Evolutionary conservation across 192 early-diverging fungal species (phyloP).

Genomic region (Haplosporangium gracile): DNA sequence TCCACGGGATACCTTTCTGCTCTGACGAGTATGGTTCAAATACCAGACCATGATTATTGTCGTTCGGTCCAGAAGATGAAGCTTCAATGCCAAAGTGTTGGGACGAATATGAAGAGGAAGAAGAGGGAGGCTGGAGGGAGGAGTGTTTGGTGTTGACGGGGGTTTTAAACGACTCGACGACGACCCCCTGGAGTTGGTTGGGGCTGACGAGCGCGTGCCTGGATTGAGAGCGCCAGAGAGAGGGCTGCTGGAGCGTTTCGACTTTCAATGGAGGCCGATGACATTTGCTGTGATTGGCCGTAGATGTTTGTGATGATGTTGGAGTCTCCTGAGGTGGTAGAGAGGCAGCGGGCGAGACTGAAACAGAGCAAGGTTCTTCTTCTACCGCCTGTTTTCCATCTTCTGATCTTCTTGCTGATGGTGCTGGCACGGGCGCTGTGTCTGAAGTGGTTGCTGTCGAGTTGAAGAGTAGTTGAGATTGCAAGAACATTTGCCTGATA

Average conservation of each 20-base stretch:
- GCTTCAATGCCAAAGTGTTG: background rate
- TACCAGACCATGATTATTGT: background rate
- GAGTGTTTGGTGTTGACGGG: background rate
- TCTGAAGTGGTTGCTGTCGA: background rate
- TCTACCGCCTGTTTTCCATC: too few species aligned
- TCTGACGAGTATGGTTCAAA: slow-evolving; percentile 31
- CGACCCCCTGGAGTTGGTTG: slow-evolving; percentile 31
- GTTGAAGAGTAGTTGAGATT: background rate
- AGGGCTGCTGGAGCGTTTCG: background rate
- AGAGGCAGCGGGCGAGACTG: too few species aligned
- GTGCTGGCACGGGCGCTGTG: background rate
- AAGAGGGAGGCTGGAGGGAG: background rate
- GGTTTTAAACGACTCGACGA: slow-evolving; percentile 36
- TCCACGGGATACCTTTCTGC: slow-evolving; percentile 17
- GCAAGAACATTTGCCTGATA: background rate
- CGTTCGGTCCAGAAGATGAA: background rate
- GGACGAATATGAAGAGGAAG: background rate
- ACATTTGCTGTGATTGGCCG: background rate
- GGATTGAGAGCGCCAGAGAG: slow-evolving; percentile 8
- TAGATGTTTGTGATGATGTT: background rate
- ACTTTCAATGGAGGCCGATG: background rate
- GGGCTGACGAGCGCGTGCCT: slow-evolving; percentile 13
- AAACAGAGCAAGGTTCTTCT: too few species aligned
- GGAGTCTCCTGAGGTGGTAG: background rate
- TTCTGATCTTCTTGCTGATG: background rate